Evolutionary conservation across 768 basidiomycete species (phyloP).

Genomic region (Tephrocybe sp.): DNA sequence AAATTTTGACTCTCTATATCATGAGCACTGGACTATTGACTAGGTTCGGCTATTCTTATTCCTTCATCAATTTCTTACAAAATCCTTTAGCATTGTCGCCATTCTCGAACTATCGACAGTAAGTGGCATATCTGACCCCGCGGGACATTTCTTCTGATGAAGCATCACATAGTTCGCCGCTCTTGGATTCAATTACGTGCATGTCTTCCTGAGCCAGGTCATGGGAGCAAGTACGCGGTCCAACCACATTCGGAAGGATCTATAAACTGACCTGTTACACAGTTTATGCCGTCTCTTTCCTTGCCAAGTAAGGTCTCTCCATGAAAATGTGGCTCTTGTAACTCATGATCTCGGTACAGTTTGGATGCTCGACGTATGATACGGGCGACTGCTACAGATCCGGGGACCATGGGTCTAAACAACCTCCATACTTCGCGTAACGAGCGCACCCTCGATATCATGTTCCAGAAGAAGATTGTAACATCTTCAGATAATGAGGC

Average conservation of each 20-base stretch:
- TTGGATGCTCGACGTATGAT: background rate
- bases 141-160: background rate
- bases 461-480: background rate
- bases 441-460: background rate
- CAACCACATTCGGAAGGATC: too few relatives aligned
- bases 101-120: background rate
- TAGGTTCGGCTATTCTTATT: background rate
- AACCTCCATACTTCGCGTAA: background rate
- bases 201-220: background rate
- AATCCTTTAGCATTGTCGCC: background rate
- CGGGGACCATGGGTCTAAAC: background rate
- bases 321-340: too few relatives aligned
- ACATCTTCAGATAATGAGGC: background rate
- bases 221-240: background rate
- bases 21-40: slow-evolving; percentile 1
- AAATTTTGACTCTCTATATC: background rate
- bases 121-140: background rate
- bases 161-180: background rate
- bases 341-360: background rate
- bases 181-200: background rate
- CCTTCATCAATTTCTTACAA: background rate
- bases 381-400: background rate
- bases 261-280: too few relatives aligned
- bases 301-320: background rate
- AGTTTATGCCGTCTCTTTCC: background rate